Conservation (phyloP, 495 filamentous ascomycete species). For the Massariosphaeria phaeospora region DNA sequence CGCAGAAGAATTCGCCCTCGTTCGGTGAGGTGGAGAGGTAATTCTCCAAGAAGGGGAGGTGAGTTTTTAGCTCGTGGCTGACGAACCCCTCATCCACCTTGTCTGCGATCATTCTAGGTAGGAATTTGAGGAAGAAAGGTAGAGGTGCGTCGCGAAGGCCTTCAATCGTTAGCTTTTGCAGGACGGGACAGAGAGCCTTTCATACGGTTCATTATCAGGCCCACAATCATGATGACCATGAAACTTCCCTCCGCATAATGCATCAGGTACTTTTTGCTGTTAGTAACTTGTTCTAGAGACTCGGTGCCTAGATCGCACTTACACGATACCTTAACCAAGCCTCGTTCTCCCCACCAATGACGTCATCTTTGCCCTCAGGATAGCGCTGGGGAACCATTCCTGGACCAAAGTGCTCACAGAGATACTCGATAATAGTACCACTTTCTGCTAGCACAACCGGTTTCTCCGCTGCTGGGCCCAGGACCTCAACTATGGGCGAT, state of each 20-base stretch:
- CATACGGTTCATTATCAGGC: slow-evolving; percentile 55
- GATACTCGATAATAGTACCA: slow-evolving; percentile 72
- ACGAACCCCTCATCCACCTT: slow-evolving; percentile 59
- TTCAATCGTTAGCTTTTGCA: slow-evolving; percentile 28
- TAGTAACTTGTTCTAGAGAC: not conserved
- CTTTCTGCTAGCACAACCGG: slow-evolving; percentile 74
- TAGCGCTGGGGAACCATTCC: slow-evolving; percentile 62
- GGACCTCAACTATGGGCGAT: slow-evolving; percentile 65
- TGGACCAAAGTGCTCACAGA: slow-evolving; percentile 66
- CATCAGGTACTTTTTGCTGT: slow-evolving; percentile 55
- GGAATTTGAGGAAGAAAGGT: slow-evolving; percentile 81
- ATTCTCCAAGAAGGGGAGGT: slow-evolving; percentile 68
- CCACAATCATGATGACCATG: slow-evolving; percentile 63
- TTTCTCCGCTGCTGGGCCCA: slow-evolving; percentile 43
- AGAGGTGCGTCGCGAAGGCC: slow-evolving; percentile 59
- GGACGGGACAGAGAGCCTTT: slow-evolving; percentile 1
- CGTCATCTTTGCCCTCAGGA: slow-evolving; percentile 49
- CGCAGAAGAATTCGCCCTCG: slow-evolving; percentile 65
- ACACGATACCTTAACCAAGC: slow-evolving; percentile 66
- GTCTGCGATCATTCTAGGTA: slow-evolving; percentile 59
- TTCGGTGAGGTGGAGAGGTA: slow-evolving; percentile 61
- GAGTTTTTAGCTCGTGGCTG: slow-evolving; percentile 55
- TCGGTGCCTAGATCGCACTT: slow-evolving; percentile 1
- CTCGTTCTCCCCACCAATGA: slow-evolving; percentile 66
- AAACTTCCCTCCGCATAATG: slow-evolving; percentile 79